These are phyloP conservation scores for Rubroboletus pulcherrimus DNA, from an alignment of 768 basidiomycete species.

Conservation along the genomic window DNA sequence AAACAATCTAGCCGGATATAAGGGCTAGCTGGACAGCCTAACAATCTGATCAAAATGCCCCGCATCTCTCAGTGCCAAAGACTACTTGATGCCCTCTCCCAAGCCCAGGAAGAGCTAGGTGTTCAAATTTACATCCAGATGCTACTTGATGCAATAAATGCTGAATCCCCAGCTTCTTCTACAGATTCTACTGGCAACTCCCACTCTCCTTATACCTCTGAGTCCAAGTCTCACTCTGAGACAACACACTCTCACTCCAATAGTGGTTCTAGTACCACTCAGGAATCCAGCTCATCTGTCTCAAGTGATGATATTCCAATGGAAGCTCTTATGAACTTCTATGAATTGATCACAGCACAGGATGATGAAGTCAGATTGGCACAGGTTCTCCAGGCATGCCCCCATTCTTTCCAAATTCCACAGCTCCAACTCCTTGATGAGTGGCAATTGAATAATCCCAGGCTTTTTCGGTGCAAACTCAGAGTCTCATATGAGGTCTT, in stretches of 20 bases:
- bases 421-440: background rate
- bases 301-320: background rate
- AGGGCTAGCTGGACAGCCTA: too few species aligned
- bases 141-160: background rate
- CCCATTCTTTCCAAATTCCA: background rate
- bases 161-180: background rate
- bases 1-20: too few species aligned
- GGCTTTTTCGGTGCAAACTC: background rate
- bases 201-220: too few species aligned
- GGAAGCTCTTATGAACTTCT: background rate
- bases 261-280: too few species aligned
- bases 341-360: background rate
- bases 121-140: background rate
- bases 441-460: background rate
- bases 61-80: background rate
- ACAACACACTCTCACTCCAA: background rate
- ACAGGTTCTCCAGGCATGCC: background rate
- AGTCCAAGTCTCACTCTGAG: background rate
- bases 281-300: too few species aligned
- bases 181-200: background rate
- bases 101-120: background rate
- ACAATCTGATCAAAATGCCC: background rate
- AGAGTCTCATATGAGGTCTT: background rate
- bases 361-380: background rate
- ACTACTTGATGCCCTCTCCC: background rate